phyloP scores from a whole-genome alignment of 345 rosid species.

The Triadica sebifera region DNA sequence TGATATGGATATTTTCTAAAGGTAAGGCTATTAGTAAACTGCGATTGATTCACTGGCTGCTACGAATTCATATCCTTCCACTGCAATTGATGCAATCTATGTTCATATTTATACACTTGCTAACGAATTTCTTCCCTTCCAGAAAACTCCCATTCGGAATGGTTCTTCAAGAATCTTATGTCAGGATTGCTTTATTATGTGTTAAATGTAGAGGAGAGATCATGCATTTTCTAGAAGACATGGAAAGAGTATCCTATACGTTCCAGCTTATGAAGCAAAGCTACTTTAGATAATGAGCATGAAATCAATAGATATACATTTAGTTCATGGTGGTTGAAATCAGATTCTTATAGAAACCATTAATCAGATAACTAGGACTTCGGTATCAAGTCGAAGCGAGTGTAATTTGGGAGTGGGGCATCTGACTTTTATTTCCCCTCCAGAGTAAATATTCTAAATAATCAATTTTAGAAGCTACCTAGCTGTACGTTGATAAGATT shows the following conservation, averaged over 20 bases:
- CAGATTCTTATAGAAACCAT: not conserved
- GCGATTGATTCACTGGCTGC: not conserved
- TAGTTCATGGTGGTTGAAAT: not conserved
- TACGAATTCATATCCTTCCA: not conserved
- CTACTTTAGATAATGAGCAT: not conserved
- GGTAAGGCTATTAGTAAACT: not conserved
- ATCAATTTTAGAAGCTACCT: conserved; percentile 1
- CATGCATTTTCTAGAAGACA: not conserved
- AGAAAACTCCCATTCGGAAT: not conserved
- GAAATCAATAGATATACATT: not conserved
- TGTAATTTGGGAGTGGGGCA: not conserved
- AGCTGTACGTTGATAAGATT: not conserved
- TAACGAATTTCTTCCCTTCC: not conserved
- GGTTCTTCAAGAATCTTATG: not conserved
- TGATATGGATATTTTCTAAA: conserved; percentile 68
- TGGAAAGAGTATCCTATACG: not conserved
- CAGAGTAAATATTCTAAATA: not conserved
- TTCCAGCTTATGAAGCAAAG: not conserved
- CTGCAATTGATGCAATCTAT: not conserved
- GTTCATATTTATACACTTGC: not conserved
- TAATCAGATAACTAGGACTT: not conserved
- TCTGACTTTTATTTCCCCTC: not conserved
- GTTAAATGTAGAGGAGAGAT: not conserved
- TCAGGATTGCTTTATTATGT: not conserved
- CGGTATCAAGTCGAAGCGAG: not conserved